Evolutionary conservation across 2,329 filamentous ascomycete species (phyloP).

Genomic region (Cladobotryum protrusum): DNA sequence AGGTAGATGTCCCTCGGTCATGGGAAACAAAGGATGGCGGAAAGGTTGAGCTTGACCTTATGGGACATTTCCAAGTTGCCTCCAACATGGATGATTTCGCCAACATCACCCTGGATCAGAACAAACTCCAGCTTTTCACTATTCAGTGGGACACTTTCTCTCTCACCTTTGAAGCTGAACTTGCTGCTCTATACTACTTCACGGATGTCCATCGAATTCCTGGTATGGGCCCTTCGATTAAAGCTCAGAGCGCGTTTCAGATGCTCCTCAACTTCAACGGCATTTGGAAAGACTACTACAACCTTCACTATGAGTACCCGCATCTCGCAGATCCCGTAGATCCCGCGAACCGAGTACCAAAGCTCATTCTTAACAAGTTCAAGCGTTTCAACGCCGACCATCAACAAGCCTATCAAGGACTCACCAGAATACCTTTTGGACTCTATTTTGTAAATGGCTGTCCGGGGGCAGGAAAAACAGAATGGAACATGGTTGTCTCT

Average conservation of each 20-base stretch:
- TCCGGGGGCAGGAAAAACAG: conserved; percentile 42
- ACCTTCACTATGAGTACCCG: conserved; percentile 25
- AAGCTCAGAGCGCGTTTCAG: conserved; percentile 23
- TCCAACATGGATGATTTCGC: conserved; percentile 24
- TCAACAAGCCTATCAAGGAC: conserved; percentile 26
- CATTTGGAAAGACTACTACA: conserved; percentile 15
- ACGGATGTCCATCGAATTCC: conserved; percentile 15
- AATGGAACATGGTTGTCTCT: conserved; percentile 39
- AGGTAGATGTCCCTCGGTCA: conserved; percentile 27
- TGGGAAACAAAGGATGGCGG: conserved; percentile 20
- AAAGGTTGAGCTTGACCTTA: conserved; percentile 39
- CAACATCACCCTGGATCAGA: conserved; percentile 13
- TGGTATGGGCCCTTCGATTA: conserved; percentile 14
- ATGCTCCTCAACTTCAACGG: conserved; percentile 27
- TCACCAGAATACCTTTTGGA: conserved; percentile 34
- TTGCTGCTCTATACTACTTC: conserved; percentile 24
- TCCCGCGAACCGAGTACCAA: conserved; percentile 17
- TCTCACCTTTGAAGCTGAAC: conserved; percentile 27
- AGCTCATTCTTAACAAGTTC: conserved; percentile 23
- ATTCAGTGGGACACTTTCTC: conserved; percentile 24
- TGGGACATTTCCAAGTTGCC: conserved; percentile 60
- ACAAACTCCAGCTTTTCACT: conserved; percentile 16
- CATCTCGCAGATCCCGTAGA: conserved; percentile 26
- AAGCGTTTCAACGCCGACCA: conserved; percentile 34
- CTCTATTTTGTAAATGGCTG: conserved; percentile 41